A percentile compares a stretch with the other conserved stretches of the same genome.
phyloP scores from a whole-genome alignment of 1,284 basidiomycete species.

The Rhodofomes roseus region DNA sequence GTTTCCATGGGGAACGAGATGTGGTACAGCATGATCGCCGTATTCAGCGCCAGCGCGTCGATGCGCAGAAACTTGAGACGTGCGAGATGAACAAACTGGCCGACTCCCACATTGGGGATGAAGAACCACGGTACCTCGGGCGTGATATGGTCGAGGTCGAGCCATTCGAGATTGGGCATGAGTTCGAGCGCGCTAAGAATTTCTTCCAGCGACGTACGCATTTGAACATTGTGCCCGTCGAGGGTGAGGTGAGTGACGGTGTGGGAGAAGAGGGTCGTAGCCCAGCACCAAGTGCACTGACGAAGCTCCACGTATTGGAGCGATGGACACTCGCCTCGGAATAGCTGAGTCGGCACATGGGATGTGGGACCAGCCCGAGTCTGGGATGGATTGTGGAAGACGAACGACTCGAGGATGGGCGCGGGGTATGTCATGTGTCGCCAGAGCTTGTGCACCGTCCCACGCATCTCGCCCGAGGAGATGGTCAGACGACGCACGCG shows the following conservation, averaged over 20 bases:
- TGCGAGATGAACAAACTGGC: not conserved
- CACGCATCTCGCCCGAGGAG: not conserved
- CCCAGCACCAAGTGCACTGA: conserved; percentile 8
- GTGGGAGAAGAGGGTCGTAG: conserved; percentile 1
- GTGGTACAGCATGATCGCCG: conserved; percentile 1
- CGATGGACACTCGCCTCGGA: conserved; percentile 1
- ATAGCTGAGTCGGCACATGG: conserved; percentile 2
- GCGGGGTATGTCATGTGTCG: not conserved
- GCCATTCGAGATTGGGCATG: conserved; percentile 6
- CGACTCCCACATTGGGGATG: not conserved
- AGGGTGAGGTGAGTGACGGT: conserved; percentile 7
- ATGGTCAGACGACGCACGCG: conserved; percentile 3
- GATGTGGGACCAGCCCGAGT: not conserved
- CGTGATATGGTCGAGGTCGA: conserved; percentile 4
- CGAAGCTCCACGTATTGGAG: conserved; percentile 4
- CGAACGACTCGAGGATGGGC: conserved; percentile 6
- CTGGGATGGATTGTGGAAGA: not conserved
- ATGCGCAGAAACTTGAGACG: conserved; percentile 6
- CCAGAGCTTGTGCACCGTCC: not conserved
- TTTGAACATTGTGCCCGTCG: not conserved
- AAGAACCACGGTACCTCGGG: conserved; percentile 7
- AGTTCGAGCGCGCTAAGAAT: conserved; percentile 5
- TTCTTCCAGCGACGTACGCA: not conserved
- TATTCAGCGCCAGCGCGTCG: conserved; percentile 2
- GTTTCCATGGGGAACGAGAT: conserved; percentile 4